Evolutionary conservation across 2,329 filamentous ascomycete species (phyloP), one percentile per base, ranked within the genome.

Genomic region (Hypoxylon sp.): DNA sequence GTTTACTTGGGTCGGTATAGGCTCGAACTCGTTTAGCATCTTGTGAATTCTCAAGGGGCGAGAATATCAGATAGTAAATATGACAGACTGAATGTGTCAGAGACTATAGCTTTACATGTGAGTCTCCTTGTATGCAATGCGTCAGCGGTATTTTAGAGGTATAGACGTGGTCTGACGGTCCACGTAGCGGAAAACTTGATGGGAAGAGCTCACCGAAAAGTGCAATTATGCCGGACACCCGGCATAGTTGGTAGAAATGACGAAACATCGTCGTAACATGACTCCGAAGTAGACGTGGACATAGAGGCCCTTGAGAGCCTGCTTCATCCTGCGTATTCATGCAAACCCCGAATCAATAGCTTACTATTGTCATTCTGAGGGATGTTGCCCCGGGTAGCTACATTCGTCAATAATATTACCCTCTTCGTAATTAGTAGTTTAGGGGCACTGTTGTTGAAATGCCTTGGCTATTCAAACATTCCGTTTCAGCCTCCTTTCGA

Each of bases 101-200:
- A 60, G 50, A 60, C 46, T 25, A 38, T 36, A 43, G 19, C 43
- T 49, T 19, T 51, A 38, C 23, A 43, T 60, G 45, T 23, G 41
- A 25, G 25, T 41, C 38, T 32, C 49, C 21, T 60, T 25, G 19
- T 21, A 48, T 21, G 43, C 52, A n/a, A 30, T 50, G 48, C 62
- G 66, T 69, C 59, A 69, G 64, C 52, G 59, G 59, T 50, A 59
- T 41, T n/a, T 14, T 32, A 36, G 30, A 30, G 38, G 43, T 25
- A 11, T 17, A 6, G 51, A 43, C 30, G 41, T n/a, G 51, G 51
- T 63, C 56, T 51, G 45, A 57, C 51, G 43, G 36, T 52, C 9
- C 45, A 57, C 34, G 14, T n/a, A 50, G 36, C 38, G 9, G 28
- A 14, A 48, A 17, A 36, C 14, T 25, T 17, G 34, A 14, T 13